A percentile compares a stretch with the other conserved stretches of the same genome.
phyloP scores from a whole-genome alignment of 2,329 filamentous ascomycete genomes.

The Eutypa lata region DNA sequence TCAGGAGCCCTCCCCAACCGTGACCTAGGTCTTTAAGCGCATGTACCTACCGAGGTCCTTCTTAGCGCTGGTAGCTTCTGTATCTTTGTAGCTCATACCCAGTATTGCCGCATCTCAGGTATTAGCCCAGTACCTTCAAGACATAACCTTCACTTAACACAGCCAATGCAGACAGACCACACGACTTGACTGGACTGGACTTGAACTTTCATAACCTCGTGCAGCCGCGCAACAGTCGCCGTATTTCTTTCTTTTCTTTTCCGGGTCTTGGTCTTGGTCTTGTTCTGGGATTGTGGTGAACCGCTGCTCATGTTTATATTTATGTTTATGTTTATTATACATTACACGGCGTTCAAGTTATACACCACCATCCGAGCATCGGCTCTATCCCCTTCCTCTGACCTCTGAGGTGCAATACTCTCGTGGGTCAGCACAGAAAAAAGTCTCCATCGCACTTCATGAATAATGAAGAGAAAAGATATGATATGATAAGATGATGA shows the following conservation, averaged over 20 bases:
- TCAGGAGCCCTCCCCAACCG: too few relatives aligned
- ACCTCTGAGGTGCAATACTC: background rate
- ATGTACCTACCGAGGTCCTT: too few relatives aligned
- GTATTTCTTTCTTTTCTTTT: too few relatives aligned
- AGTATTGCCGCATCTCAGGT: background rate
- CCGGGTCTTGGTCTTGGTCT: too few relatives aligned
- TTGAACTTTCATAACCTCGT: too few relatives aligned
- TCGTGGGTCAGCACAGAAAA: background rate
- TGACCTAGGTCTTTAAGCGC: too few relatives aligned
- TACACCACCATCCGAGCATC: background rate
- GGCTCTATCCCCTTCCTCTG: background rate
- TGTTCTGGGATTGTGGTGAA: too few relatives aligned
- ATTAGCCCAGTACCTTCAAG: background rate
- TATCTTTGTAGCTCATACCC: background rate
- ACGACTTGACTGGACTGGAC: too few relatives aligned
- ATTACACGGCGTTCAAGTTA: background rate
- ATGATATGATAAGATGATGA: conserved; percentile 19
- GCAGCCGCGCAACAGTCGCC: too few relatives aligned
- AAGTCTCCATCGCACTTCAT: background rate
- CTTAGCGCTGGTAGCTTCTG: background rate
- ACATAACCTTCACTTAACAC: too few relatives aligned
- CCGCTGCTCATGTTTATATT: background rate
- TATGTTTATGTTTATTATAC: background rate
- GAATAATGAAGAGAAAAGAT: conserved; percentile 3
- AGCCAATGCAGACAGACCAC: too few relatives aligned